Percentiles rank a stretch among this genome's conserved stretches.
Evolutionary conservation across 2,329 filamentous ascomycete genomes (phyloP).

Genomic region (Beauveria sp.): DNA sequence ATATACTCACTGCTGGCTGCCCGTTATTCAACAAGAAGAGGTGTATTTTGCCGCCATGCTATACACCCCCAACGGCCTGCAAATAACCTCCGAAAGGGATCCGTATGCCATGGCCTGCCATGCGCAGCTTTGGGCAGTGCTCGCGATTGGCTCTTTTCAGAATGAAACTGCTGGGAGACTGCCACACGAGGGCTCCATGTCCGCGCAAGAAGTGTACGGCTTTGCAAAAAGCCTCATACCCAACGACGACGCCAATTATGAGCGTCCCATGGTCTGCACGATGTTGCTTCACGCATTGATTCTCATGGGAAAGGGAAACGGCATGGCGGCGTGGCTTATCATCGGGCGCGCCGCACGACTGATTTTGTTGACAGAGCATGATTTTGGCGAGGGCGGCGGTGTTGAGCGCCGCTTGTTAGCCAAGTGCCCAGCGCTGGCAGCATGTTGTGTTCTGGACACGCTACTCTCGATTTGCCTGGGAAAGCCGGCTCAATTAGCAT

Average conservation of each 20-base stretch:
- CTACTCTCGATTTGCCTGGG: slow-evolving; percentile 44
- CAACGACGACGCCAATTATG: slow-evolving; percentile 37
- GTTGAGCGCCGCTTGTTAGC: slow-evolving; percentile 12
- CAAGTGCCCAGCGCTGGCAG: slow-evolving; percentile 30
- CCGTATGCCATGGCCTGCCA: slow-evolving; percentile 33
- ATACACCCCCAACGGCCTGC: slow-evolving; percentile 31
- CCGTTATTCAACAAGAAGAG: slow-evolving; percentile 60
- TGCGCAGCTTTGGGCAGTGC: slow-evolving; percentile 52
- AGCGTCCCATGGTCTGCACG: slow-evolving; percentile 29
- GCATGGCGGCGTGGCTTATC: slow-evolving; percentile 53
- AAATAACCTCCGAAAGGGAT: slow-evolving; percentile 17
- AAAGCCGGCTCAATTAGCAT: slow-evolving; percentile 41
- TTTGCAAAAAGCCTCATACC: slow-evolving; percentile 44
- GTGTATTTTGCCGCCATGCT: slow-evolving; percentile 41
- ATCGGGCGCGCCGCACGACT: slow-evolving; percentile 53
- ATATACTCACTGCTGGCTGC: slow-evolving; percentile 71
- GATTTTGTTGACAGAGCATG: slow-evolving; percentile 21
- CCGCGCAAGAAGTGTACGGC: slow-evolving; percentile 36
- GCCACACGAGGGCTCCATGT: neutral
- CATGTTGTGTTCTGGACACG: slow-evolving; percentile 57
- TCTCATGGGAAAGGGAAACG: slow-evolving; percentile 52
- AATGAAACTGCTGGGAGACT: slow-evolving; percentile 24
- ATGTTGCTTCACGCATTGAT: slow-evolving; percentile 54
- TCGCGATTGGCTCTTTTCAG: slow-evolving; percentile 52
- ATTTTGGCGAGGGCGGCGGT: slow-evolving; percentile 15